These are phyloP conservation scores for Euphrasia arctica DNA, from an alignment of 305 asterid genomes.

Conservation along the genomic window DNA sequence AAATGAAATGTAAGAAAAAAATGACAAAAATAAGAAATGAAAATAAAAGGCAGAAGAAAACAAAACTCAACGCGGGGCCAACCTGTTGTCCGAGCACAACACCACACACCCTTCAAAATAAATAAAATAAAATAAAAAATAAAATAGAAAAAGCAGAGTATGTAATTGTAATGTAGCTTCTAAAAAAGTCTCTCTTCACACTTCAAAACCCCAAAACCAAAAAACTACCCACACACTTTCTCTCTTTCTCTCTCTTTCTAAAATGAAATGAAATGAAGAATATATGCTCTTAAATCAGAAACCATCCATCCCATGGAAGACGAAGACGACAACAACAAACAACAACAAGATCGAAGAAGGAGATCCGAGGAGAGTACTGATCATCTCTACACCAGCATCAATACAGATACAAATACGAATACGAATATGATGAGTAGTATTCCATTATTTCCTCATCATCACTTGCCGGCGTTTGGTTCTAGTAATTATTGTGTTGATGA, in stretches of 20 bases:
- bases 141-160: not conserved
- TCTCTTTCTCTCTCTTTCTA: slow-evolving; percentile 24
- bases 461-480: not conserved
- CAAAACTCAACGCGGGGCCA: slow-evolving; percentile 42
- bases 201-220: slow-evolving; percentile 28
- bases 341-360: not conserved
- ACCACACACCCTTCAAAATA: not conserved
- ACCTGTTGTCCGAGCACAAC: slow-evolving; percentile 22
- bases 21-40: no score
- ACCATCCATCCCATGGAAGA: slow-evolving; percentile 42
- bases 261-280: slow-evolving; percentile 36
- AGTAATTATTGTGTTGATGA: no score
- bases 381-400: not conserved
- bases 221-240: slow-evolving; percentile 18
- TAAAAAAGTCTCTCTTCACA: slow-evolving; percentile 38
- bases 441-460: not conserved
- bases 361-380: not conserved
- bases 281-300: slow-evolving; percentile 34
- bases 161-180: not conserved
- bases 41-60: slow-evolving; percentile 19
- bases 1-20: no score
- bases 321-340: slow-evolving; percentile 33
- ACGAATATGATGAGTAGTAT: not conserved
- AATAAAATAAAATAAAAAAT: not conserved
- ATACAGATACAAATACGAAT: not conserved